These are phyloP conservation scores for Exophiala sideris DNA, from an alignment of 2,329 filamentous ascomycete species.

Conservation along the genomic window DNA sequence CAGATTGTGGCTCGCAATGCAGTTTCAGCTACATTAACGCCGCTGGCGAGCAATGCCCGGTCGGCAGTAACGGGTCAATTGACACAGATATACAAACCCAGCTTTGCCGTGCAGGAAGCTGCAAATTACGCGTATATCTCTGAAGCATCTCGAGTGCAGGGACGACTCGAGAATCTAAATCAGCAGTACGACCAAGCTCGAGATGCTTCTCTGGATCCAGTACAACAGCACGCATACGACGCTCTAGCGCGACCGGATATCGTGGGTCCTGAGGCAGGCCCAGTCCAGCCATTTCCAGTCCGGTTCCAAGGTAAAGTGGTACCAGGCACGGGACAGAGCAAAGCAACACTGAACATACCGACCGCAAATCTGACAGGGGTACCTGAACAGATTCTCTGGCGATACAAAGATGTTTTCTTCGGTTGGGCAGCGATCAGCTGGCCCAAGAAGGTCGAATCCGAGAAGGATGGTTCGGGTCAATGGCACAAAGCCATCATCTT, in stretches of 20 bases:
- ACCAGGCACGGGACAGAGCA: slow-evolving; percentile 43
- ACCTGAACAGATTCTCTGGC: slow-evolving; percentile 51
- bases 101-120: slow-evolving; percentile 33
- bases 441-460: slow-evolving; percentile 31
- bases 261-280: slow-evolving; percentile 52
- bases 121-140: slow-evolving; percentile 31
- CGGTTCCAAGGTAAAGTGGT: slow-evolving; percentile 50
- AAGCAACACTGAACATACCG: slow-evolving; percentile 46
- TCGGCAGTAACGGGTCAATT: slow-evolving; percentile 15
- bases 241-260: slow-evolving; percentile 36
- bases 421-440: slow-evolving; percentile 56
- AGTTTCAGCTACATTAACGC: slow-evolving; percentile 46
- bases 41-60: slow-evolving; percentile 36
- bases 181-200: slow-evolving; percentile 37
- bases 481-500: slow-evolving; percentile 62
- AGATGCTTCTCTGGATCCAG: slow-evolving; percentile 22
- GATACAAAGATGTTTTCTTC: slow-evolving; percentile 61
- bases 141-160: slow-evolving; percentile 31
- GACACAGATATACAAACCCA: slow-evolving; percentile 31
- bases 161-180: slow-evolving; percentile 36
- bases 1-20: slow-evolving; percentile 38
- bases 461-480: slow-evolving; percentile 35
- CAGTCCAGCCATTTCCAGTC: slow-evolving; percentile 53
- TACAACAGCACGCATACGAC: slow-evolving; percentile 12
- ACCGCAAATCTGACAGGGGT: slow-evolving; percentile 55